phyloP scores from a whole-genome alignment of 495 filamentous ascomycete species.

The Chaetomidium leptoderma region DNA sequence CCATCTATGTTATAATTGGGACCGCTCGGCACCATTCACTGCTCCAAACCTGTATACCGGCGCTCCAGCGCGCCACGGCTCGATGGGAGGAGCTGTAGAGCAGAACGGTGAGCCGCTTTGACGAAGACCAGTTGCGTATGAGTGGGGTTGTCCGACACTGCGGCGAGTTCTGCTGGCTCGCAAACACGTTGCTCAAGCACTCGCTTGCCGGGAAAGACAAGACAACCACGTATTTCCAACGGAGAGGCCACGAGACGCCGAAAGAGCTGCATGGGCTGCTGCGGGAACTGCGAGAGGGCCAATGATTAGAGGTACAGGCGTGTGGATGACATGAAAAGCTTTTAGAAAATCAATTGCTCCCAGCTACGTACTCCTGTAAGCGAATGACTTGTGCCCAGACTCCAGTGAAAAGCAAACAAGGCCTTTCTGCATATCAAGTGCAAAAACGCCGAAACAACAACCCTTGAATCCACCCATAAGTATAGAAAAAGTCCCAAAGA shows the following conservation, averaged over 20 bases:
- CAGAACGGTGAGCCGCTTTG: neutral
- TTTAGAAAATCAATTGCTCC: no score
- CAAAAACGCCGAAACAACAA: no score
- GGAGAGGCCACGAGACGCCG: neutral
- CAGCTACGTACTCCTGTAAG: no score
- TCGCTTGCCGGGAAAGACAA: neutral
- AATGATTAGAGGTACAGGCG: no score
- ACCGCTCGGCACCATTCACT: neutral
- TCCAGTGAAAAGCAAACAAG: no score
- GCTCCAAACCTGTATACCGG: neutral
- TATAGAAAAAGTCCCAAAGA: no score
- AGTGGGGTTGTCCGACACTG: conserved; percentile 8
- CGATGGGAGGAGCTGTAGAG: conserved; percentile 8
- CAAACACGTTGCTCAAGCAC: conserved; percentile 3
- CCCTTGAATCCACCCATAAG: no score
- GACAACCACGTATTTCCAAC: neutral
- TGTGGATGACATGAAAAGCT: no score
- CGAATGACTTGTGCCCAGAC: no score
- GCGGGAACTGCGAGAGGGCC: conserved; percentile 2
- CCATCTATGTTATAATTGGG: conserved; percentile 4
- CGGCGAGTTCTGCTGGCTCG: conserved; percentile 15
- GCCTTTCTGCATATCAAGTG: no score
- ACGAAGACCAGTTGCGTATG: conserved; percentile 47
- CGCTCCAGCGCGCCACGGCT: neutral
- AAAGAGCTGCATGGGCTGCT: conserved; percentile 7